Conservation (phyloP, 2,329 filamentous ascomycete genomes). For the Diplodia sapinea region DNA sequence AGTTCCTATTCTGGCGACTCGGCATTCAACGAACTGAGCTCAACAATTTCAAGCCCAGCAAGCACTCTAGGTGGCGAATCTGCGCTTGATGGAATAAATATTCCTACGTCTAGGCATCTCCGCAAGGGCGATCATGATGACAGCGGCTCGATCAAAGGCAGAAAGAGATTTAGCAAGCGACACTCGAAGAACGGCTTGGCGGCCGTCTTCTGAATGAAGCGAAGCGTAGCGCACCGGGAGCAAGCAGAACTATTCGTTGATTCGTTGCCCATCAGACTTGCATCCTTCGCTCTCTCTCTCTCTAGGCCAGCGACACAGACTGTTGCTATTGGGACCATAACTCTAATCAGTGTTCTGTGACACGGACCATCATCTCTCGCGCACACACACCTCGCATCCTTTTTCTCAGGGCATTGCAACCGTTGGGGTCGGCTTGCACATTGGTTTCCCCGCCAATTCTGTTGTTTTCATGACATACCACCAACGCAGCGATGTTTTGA, state of each 20-base stretch:
- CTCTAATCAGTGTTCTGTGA: constrained; percentile 11
- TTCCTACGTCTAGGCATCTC: constrained; percentile 58
- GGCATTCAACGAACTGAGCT: constrained; percentile 51
- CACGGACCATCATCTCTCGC: constrained; percentile 6
- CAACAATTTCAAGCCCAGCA: constrained; percentile 73
- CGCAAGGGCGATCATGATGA: constrained; percentile 55
- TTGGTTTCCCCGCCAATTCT: constrained; percentile 16
- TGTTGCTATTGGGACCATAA: constrained; percentile 12
- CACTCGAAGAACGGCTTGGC: constrained; percentile 95
- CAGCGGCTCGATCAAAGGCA: constrained; percentile 62
- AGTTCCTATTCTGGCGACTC: constrained; percentile 67
- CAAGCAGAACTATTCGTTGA: constrained; percentile 1
- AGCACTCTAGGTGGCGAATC: constrained; percentile 70
- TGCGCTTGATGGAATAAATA: constrained; percentile 53
- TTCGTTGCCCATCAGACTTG: constrained; percentile 9
- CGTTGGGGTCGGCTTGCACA: constrained; percentile 15
- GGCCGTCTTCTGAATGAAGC: constrained; percentile 71
- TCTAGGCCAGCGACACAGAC: constrained; percentile 7
- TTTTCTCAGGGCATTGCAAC: constrained; percentile 9
- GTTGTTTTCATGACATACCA: constrained; percentile 28
- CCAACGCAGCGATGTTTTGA: constrained; percentile 30
- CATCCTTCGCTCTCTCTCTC: constrained; percentile 7
- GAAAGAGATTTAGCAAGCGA: constrained; percentile 81
- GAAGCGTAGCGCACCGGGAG: constrained; percentile 21
- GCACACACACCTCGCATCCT: not conserved